Conservation (phyloP, 495 filamentous ascomycete species). For the Trichoderma asperelloides region DNA sequence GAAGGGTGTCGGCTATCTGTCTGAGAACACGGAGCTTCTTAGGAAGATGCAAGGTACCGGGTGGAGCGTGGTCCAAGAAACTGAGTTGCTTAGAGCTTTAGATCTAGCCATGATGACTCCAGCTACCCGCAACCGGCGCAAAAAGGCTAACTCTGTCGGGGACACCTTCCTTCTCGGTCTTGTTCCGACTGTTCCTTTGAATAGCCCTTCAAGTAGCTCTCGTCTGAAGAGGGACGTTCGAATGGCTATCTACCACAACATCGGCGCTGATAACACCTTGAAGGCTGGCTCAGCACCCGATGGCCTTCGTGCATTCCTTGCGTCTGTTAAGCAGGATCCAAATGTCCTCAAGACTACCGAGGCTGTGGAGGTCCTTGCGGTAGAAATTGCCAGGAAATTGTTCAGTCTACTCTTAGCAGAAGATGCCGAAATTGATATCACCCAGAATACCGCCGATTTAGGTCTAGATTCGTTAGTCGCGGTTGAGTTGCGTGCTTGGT, state of each 20-base stretch:
- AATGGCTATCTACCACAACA: too few species aligned
- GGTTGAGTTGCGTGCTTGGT: conserved; percentile 6
- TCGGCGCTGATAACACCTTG: too few species aligned
- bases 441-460: background rate
- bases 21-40: background rate
- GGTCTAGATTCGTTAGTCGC: conserved; percentile 4
- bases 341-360: too few species aligned
- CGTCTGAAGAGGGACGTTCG: too few species aligned
- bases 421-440: background rate
- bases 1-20: conserved; percentile 25
- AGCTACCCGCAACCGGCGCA: background rate
- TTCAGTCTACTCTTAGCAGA: background rate
- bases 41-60: too few species aligned
- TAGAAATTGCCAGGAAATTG: conserved; percentile 4
- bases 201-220: too few species aligned
- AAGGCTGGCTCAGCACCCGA: too few species aligned
- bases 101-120: too few species aligned
- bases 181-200: background rate
- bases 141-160: background rate
- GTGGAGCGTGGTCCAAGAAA: too few species aligned
- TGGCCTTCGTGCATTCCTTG: too few species aligned
- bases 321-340: too few species aligned
- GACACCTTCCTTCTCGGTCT: conserved; percentile 9
- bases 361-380: background rate
- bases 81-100: too few species aligned